Conservation (phyloP, 2,329 filamentous ascomycete species). For the Cladosporium cucumerinum region DNA sequence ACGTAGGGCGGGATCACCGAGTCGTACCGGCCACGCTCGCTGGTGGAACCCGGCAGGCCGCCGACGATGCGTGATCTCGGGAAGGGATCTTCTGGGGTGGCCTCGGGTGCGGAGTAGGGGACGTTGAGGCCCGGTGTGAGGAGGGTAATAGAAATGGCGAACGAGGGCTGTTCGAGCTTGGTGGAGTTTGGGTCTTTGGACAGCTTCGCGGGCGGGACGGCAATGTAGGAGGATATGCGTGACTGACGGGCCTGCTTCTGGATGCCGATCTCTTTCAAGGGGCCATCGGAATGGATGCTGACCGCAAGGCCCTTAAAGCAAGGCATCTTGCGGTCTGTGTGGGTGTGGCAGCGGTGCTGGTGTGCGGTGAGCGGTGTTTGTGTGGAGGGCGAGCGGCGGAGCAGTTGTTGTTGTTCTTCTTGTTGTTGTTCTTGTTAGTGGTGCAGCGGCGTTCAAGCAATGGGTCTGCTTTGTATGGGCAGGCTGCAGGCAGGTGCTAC, state of each 20-base stretch:
- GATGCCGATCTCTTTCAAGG: conserved; percentile 87
- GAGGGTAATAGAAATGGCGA: conserved; percentile 96
- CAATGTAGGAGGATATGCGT: conserved; percentile 95
- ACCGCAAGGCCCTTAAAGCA: conserved; percentile 99
- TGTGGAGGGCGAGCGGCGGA: neutral
- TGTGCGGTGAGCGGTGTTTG: conserved; percentile 3
- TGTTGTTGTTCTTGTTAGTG: no score
- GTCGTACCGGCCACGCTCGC: conserved; percentile 52
- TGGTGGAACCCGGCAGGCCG: conserved; percentile 56
- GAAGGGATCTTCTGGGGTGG: conserved; percentile 70
- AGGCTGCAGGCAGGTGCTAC: neutral
- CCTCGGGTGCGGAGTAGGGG: conserved; percentile 85
- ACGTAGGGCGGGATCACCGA: conserved; percentile 76
- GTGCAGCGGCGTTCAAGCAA: neutral
- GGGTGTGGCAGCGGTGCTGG: conserved; percentile 4
- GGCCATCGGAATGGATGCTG: conserved; percentile 81
- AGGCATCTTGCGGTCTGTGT: conserved; percentile 59
- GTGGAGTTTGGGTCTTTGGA: conserved; percentile 60
- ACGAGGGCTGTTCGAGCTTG: conserved; percentile 88
- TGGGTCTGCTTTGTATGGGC: neutral
- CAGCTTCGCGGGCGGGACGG: conserved; percentile 83
- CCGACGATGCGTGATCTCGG: conserved; percentile 81
- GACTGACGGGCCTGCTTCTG: conserved; percentile 89
- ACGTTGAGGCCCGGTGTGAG: conserved; percentile 84
- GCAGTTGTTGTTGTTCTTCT: neutral